Evolutionary conservation across 2,329 filamentous ascomycete genomes (phyloP).

Genomic region (Stylonectria norvegica): DNA sequence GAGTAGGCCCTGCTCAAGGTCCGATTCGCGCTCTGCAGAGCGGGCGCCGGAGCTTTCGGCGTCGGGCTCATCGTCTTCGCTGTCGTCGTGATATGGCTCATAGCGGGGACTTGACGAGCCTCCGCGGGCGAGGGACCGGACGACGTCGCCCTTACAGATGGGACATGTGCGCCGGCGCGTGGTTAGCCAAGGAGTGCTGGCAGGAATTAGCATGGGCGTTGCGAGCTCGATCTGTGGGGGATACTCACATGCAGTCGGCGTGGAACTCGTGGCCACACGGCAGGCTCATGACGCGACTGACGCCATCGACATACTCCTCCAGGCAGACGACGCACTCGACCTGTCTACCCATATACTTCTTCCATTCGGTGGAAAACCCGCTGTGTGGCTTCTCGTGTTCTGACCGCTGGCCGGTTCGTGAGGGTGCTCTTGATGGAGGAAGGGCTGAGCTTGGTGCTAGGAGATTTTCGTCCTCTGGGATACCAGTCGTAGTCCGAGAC

Average conservation of each 20-base stretch:
- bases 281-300: conserved; percentile 93
- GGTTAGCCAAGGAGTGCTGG: conserved; percentile 91
- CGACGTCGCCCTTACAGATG: conserved; percentile 97
- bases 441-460: conserved; percentile 42
- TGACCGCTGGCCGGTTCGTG: conserved; percentile 29
- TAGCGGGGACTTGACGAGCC: conserved; percentile 51
- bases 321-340: conserved; percentile 95
- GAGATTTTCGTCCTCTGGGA: conserved; percentile 49
- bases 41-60: conserved; percentile 34
- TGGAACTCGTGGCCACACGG: conserved; percentile 98
- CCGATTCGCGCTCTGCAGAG: conserved; percentile 31
- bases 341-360: conserved; percentile 63
- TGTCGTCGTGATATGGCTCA: conserved; percentile 54
- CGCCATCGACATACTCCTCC: conserved; percentile 92
- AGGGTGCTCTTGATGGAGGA: conserved; percentile 34
- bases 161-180: conserved; percentile 95
- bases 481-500: conserved; percentile 62
- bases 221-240: neutral
- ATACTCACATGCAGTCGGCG: conserved; percentile 92
- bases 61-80: conserved; percentile 39
- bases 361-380: conserved; percentile 52
- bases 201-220: conserved; percentile 14
- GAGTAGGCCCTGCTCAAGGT: conserved; percentile 43
- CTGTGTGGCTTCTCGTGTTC: conserved; percentile 49
- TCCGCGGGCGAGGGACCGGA: conserved; percentile 61